Evolutionary conservation across 768 basidiomycete species (phyloP), one percentile per base, ranked within the genome.

Genomic region (Xanthoconium purpureum): DNA sequence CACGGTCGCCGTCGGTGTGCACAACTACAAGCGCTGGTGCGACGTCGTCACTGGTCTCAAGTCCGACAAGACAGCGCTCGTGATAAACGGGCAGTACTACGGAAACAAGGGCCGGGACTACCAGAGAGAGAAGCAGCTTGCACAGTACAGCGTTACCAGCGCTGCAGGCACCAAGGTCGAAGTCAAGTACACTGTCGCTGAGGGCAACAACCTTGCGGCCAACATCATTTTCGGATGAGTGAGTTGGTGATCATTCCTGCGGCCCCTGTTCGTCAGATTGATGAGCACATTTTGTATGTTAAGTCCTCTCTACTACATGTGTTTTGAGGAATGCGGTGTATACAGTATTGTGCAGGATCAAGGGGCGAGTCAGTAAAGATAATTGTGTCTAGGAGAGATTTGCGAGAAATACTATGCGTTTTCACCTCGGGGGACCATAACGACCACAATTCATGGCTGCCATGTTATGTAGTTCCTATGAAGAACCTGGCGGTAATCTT

Each of bases 11-110:
- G 38, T 77, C 24, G 77, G 78, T 1, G 66, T 77, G 28, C 71
- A 78, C 67, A 73, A 73, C 66, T 68, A 71, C 64, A 70, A 68
- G 56, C 62, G 68, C 7, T 78, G 77, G 77, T 64, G 67, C 63
- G 75, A 77, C 56, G 67, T 74, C 44, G 64, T 75, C 50, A 65
- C 74, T 5, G 65, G 72, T 48, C 65, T 76, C 36, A 14, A 52
- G 4, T 20, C 50, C 17, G 56, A 46, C 30, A 47, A 69, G 35
- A 74, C 70, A 7, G 66, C 43, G 8, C 24, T 44, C 6, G 46
- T 57, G 13, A 57, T 76, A 55, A 60, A 73, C 28, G 40, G 40
- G 10, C 40, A 42, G 40, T 42, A 42, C 40, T 42, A 42, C 20
- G 20, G 20, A n/a, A 24, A 42, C n/a, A 18, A 18, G 1, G 40